phyloP scores from a whole-genome alignment of 768 basidiomycete genomes.

The Boletus reticuloceps region DNA sequence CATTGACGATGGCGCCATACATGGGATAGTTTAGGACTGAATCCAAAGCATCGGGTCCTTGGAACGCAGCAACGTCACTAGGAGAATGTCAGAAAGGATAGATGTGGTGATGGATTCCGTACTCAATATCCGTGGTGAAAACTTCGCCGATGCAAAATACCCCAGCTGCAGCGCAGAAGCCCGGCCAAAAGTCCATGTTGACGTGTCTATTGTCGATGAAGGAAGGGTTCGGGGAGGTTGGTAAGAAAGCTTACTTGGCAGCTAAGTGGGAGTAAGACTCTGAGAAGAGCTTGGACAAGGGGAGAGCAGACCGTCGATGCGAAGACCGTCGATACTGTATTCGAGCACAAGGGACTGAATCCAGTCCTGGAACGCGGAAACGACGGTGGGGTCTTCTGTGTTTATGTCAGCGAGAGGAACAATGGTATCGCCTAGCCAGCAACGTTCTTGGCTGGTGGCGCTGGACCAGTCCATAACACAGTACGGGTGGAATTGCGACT shows the following conservation, averaged over 20 bases:
- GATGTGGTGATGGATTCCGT: constrained; percentile 6
- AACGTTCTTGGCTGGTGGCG: constrained; percentile 64
- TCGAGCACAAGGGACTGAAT: constrained; percentile 63
- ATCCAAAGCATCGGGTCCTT: constrained; percentile 61
- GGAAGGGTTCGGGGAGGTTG: not conserved
- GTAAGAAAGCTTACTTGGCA: constrained; percentile 29
- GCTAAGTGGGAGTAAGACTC: constrained; percentile 15
- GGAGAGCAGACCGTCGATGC: constrained; percentile 61
- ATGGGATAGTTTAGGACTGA: constrained; percentile 72
- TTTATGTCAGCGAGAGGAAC: constrained; percentile 80
- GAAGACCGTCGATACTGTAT: constrained; percentile 81
- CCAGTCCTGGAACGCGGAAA: constrained; percentile 65
- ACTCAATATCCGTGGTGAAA: constrained; percentile 53
- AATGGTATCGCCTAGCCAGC: constrained; percentile 79
- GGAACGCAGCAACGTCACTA: constrained; percentile 56
- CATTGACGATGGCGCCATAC: constrained; percentile 59
- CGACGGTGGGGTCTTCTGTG: constrained; percentile 65
- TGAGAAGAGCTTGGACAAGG: not conserved
- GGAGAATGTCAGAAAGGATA: constrained; percentile 15
- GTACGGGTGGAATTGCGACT: constrained; percentile 76
- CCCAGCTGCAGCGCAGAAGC: constrained; percentile 69
- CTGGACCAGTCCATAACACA: constrained; percentile 74
- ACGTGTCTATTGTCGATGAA: constrained; percentile 50
- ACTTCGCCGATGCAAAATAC: constrained; percentile 90
- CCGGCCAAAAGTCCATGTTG: constrained; percentile 71